Base-by-base conservation (phyloP, 78 protist genomes). In the Emiliania huxleyi region DNA sequence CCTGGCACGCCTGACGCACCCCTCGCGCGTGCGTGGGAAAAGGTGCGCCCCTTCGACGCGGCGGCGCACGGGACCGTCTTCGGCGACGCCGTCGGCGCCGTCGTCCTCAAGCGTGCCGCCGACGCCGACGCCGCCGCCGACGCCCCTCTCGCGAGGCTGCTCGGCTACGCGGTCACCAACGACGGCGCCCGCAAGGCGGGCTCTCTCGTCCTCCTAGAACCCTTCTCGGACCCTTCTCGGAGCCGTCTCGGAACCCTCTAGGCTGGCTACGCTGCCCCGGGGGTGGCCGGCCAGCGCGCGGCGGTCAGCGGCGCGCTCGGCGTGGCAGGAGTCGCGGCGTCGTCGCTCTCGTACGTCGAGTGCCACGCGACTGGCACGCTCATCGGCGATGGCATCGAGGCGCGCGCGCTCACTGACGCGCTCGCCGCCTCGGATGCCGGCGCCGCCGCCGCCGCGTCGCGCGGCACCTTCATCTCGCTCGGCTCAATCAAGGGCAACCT, bases 101-200 rank as follows among this genome's bases (percentile, higher is more conserved):
- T 91, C 83, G n/a, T 91, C 15, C 93, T 91, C 40, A 42, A 46
- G 69, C 90, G 79, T 22, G 46, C 46, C 37, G 0, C 38, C 55
- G 90, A 77, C 33, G 93, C 93, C 45, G 44, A 0, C 22, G 29
- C 26, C 26, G 90, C 75, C 89, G 93, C 37, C 49, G 93, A 91
- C 93, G 4, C 0, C 29, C 22, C 77, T 0, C 0, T 23, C 48
- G 81, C 69, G 25, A 26, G 23, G 40, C 2, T 91, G 15, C 69
- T 22, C 37, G 93, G 90, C 55, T 48, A 3, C 22, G 77, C 40
- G 42, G 43, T 77, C 23, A 79, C 84, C 75, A 90, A 91, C 43
- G 93, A 91, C 93, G 95, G 95, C 91, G 33, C 55, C 40, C 35
- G 90, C 87, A 29, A 77, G 42, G 93, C 89, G 89, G 89, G 93